Base-by-base conservation (phyloP, 768 basidiomycete species). In the Leucocoprinus sp. region DNA sequence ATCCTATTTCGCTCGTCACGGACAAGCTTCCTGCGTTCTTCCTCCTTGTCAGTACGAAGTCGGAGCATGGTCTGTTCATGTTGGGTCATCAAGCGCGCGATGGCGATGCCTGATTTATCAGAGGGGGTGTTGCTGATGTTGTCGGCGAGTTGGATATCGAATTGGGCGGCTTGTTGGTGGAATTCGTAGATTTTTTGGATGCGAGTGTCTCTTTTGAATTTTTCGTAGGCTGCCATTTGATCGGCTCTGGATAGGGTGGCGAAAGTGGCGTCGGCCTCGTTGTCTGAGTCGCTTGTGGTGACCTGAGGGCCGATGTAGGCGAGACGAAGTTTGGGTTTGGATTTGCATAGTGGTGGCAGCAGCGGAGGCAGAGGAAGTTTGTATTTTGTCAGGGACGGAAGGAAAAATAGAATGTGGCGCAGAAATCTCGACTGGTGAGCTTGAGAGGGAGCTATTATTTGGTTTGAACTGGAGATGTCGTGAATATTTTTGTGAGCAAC, bases 141-240 rank as follows among this genome's bases (percentile, higher is more conserved):
- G 38, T 67, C 54, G 4, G 65, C 65, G 17, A 72, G 62, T 41
- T 65, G 56, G 37, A 70, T 65, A 46, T 72, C 74, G 5, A 65
- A 62, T 8, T 61, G 55, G 6, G 68, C 71, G 12, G 74, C 74
- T 26, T 61, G 62, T 48, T 62, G 64, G 60, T 75, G 64, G 67
- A 80, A 71, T 58, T 78, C 61, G 45, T 68, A 62, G 50, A 77
- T 69, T 62, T 76, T 71, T 29, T 61, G 40, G 49, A 72, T 60
- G 43, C 74, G 69, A 2, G 65, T 64, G 17, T 67, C 57, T 59
- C 72, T 66, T 49, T 75, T 74, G 56, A 65, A 71, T 26, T 58
- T 57, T 43, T 68, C 67, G 37, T 71, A 70, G 8, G 67, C 64
- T 7, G 59, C 60, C 24, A 61, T 66, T 37, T 67, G 67, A 24